These are phyloP conservation scores for Letharia lupina DNA, from an alignment of 495 filamentous ascomycete genomes.

Conservation along the genomic window DNA sequence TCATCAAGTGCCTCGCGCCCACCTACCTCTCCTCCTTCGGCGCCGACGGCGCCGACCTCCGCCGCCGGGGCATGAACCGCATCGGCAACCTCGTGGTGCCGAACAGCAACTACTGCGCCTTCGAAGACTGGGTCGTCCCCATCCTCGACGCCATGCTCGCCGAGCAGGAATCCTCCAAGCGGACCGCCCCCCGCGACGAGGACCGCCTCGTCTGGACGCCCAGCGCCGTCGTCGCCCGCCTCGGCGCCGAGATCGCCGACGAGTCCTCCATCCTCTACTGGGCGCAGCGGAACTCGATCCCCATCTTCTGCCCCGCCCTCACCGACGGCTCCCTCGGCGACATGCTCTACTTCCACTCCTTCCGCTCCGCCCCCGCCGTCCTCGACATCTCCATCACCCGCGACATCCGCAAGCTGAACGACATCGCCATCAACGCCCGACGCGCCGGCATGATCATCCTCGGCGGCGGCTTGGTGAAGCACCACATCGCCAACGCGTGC, in stretches of 20 bases:
- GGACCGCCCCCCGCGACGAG: slow-evolving; percentile 31
- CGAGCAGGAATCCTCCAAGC: slow-evolving; percentile 70
- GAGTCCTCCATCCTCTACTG: slow-evolving; percentile 85
- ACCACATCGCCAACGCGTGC: slow-evolving; percentile 95
- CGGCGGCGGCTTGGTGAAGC: slow-evolving; percentile 88
- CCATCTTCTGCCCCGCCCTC: slow-evolving; percentile 90
- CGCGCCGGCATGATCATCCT: slow-evolving; percentile 88
- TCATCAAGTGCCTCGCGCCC: slow-evolving; percentile 92
- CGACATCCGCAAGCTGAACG: slow-evolving; percentile 86
- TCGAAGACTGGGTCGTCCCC: slow-evolving; percentile 94
- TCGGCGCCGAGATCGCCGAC: slow-evolving; percentile 88
- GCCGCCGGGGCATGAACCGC: slow-evolving; percentile 78
- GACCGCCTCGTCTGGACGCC: slow-evolving; percentile 83
- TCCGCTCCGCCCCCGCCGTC: slow-evolving; percentile 67
- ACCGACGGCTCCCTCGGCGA: slow-evolving; percentile 93
- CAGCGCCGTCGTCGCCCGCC: slow-evolving; percentile 70
- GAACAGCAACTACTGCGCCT: slow-evolving; percentile 91
- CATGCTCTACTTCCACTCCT: slow-evolving; percentile 97
- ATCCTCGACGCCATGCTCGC: slow-evolving; percentile 84
- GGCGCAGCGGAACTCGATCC: slow-evolving; percentile 88
- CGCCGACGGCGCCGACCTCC: slow-evolving; percentile 62
- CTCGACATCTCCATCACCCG: slow-evolving; percentile 80
- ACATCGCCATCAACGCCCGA: slow-evolving; percentile 77
- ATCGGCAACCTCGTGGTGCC: slow-evolving; percentile 97
- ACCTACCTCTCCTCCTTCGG: slow-evolving; percentile 87